Conservation (phyloP, 2,329 filamentous ascomycete genomes). For the Colletotrichum sp. region DNA sequence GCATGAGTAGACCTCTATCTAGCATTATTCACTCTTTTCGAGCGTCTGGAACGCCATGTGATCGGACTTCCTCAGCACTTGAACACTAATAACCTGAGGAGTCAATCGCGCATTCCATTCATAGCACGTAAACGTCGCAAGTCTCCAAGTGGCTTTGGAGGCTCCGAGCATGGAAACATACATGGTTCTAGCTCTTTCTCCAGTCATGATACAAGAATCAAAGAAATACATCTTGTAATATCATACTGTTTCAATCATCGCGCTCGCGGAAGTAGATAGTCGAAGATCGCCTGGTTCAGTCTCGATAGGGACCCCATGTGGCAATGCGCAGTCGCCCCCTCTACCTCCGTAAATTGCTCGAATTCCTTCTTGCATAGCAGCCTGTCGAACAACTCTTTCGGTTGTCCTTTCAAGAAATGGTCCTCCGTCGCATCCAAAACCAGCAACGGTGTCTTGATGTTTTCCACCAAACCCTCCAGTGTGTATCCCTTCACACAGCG, state of each 20-base stretch:
- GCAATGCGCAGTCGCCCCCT: neutral
- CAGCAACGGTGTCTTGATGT: neutral
- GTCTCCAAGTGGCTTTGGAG: no score
- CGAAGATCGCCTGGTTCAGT: neutral
- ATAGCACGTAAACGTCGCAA: no score
- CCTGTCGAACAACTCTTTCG: neutral
- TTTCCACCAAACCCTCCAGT: neutral
- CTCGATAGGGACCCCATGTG: neutral
- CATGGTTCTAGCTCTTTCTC: no score
- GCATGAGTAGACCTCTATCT: no score
- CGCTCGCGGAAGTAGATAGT: neutral
- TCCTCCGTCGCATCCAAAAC: neutral
- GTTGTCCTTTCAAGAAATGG: neutral
- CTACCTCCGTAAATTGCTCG: neutral
- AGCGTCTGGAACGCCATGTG: no score
- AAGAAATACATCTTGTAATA: rapidly evolving
- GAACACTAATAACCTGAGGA: no score
- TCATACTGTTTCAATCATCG: rapidly evolving
- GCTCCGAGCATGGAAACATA: no score
- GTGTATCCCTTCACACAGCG: neutral
- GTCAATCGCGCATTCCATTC: no score
- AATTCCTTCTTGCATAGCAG: neutral
- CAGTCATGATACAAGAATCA: neutral
- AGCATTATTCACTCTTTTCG: no score
- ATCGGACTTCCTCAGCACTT: no score